phyloP scores from a whole-genome alignment of 345 rosid species.

The Rhodamnia argentea region DNA sequence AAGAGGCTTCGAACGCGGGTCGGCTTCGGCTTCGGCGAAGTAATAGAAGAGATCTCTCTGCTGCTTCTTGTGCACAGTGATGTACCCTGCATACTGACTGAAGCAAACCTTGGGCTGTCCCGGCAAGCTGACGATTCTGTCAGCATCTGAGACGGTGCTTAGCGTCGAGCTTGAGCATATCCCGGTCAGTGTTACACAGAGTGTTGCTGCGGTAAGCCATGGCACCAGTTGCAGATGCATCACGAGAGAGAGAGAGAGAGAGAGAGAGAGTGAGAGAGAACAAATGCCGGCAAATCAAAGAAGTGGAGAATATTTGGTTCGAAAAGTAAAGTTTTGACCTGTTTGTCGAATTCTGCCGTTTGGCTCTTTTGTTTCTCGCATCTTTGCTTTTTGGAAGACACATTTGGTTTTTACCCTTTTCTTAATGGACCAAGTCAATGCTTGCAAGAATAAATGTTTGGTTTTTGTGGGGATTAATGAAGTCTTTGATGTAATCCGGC shows the following conservation, averaged over 20 bases:
- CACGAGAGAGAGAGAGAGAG: neutral
- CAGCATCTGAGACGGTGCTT: neutral
- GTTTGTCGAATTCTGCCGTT: neutral
- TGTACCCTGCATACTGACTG: slow-evolving; percentile 28
- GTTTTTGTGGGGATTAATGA: neutral
- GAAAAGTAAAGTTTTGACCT: neutral
- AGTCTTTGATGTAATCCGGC: neutral
- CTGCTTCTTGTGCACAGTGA: slow-evolving; percentile 14
- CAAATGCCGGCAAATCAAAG: neutral
- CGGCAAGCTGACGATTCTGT: slow-evolving; percentile 18
- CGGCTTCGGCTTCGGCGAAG: slow-evolving; percentile 30
- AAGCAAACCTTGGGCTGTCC: slow-evolving; percentile 29
- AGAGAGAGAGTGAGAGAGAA: neutral
- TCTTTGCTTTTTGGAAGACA: neutral
- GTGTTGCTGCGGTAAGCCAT: neutral
- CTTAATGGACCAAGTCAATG: neutral
- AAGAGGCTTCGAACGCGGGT: slow-evolving; percentile 27
- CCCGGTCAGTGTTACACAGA: neutral
- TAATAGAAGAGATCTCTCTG: slow-evolving; percentile 33
- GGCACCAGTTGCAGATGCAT: neutral
- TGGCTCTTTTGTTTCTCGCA: neutral
- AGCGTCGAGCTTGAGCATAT: neutral
- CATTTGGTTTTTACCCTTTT: neutral
- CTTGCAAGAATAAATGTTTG: neutral
- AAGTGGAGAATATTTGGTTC: neutral